Conservation (phyloP, 306 rosid genomes). For the Casuarina equisetifolia region DNA sequence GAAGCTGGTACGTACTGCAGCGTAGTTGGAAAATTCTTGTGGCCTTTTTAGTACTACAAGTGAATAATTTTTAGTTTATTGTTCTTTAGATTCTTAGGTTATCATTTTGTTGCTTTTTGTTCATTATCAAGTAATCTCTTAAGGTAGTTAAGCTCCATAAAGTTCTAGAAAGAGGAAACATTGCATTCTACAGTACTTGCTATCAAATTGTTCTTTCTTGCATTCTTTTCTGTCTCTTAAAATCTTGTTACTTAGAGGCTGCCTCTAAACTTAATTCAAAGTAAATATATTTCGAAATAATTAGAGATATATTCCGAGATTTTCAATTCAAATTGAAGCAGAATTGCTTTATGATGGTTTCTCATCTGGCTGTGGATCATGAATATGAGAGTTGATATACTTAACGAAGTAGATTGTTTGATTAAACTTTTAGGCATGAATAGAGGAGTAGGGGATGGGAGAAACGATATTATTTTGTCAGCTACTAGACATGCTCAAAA, state of each 20-base stretch:
- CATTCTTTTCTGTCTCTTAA: not conserved
- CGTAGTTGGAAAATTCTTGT: slow-evolving; percentile 22
- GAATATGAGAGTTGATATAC: not conserved
- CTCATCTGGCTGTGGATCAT: not conserved
- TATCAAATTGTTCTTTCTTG: not conserved
- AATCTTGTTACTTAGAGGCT: not conserved
- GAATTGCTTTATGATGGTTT: not conserved
- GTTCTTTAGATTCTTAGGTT: slow-evolving; percentile 3
- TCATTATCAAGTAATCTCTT: slow-evolving; percentile 1
- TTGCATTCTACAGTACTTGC: not conserved
- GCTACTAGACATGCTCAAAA: not conserved
- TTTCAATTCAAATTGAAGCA: too few species aligned
- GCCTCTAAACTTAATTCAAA: not conserved
- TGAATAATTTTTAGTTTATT: slow-evolving; percentile 14
- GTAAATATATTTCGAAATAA: not conserved
- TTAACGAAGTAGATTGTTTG: not conserved
- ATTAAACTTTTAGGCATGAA: not conserved
- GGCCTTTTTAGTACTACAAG: slow-evolving; percentile 1
- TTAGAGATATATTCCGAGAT: too few species aligned
- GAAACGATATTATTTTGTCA: not conserved
- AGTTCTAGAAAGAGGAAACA: slow-evolving; percentile 7
- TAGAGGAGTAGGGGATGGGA: not conserved
- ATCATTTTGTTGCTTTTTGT: slow-evolving; percentile 2
- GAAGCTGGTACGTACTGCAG: slow-evolving; percentile 68
- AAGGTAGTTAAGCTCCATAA: slow-evolving; percentile 6